Evolutionary conservation across 2,329 filamentous ascomycete genomes (phyloP).

Genomic region (Albifimbria verrucaria): DNA sequence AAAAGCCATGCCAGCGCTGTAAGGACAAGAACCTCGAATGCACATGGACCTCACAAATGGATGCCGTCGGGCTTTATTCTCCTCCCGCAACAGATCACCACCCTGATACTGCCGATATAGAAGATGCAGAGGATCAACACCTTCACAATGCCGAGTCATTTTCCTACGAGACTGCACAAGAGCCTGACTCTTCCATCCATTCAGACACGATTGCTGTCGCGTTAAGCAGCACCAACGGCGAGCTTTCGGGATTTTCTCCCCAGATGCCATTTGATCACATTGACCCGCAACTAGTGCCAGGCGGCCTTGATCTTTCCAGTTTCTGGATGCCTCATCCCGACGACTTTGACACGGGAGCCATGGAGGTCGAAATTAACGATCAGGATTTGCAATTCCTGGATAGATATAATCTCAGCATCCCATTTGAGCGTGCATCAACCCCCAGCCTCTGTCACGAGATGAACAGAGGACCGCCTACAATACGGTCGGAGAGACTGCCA

Average conservation of each 20-base stretch:
- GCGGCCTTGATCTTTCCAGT: slow-evolving; percentile 16
- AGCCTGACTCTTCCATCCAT: too few species aligned
- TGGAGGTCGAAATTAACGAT: slow-evolving; percentile 24
- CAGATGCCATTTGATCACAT: background rate
- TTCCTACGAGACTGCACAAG: too few species aligned
- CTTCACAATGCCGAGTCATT: too few species aligned
- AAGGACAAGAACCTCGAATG: slow-evolving; percentile 21
- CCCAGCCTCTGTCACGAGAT: slow-evolving; percentile 5
- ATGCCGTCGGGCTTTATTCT: slow-evolving; percentile 3
- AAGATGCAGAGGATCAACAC: background rate
- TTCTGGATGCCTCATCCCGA: slow-evolving; percentile 5
- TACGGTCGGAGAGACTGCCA: slow-evolving; percentile 6
- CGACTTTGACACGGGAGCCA: slow-evolving; percentile 4
- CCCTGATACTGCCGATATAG: background rate
- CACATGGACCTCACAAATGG: slow-evolving; percentile 15
- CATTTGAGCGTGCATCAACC: slow-evolving; percentile 21
- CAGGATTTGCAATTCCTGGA: slow-evolving; percentile 29
- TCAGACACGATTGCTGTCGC: background rate
- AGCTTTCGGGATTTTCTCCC: background rate
- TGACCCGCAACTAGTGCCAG: slow-evolving; percentile 7
- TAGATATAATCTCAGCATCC: slow-evolving; percentile 24
- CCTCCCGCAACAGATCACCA: background rate
- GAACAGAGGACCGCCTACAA: slow-evolving; percentile 2
- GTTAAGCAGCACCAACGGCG: too few species aligned
- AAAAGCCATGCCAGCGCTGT: slow-evolving; percentile 26